phyloP scores from a whole-genome alignment of 1,284 basidiomycete species.

The Ustilago cynodontis region DNA sequence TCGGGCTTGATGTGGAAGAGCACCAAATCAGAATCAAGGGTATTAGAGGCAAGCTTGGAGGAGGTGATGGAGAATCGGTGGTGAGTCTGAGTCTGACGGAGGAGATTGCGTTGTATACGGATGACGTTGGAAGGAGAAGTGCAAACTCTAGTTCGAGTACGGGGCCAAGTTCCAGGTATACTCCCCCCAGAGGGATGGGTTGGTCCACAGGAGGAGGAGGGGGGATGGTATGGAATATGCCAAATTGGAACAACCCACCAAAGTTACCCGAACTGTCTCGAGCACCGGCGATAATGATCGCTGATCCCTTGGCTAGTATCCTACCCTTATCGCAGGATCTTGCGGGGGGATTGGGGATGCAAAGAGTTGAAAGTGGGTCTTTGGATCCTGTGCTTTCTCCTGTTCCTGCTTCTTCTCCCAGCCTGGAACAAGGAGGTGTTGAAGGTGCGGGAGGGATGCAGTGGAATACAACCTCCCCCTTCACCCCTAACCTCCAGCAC shows the following conservation, averaged over 20 bases:
- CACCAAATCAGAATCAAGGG: slow-evolving; percentile 6
- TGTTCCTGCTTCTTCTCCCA: background rate
- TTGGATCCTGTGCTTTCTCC: slow-evolving; percentile 28
- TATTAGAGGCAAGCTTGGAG: background rate
- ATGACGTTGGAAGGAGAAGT: slow-evolving; percentile 21
- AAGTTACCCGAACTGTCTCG: slow-evolving; percentile 20
- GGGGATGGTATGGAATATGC: slow-evolving; percentile 28
- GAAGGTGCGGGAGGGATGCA: background rate
- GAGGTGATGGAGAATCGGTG: slow-evolving; percentile 13
- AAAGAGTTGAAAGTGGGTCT: slow-evolving; percentile 30
- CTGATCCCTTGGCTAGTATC: slow-evolving; percentile 18
- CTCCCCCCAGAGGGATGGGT: background rate
- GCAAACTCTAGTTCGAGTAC: slow-evolving; percentile 9
- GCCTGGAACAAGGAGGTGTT: background rate
- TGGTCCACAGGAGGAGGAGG: background rate
- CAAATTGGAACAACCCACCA: slow-evolving; percentile 13
- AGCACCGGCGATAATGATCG: slow-evolving; percentile 31
- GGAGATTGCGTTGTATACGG: slow-evolving; percentile 44
- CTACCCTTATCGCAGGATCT: background rate
- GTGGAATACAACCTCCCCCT: slow-evolving; percentile 31
- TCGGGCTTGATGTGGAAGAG: slow-evolving; percentile 25
- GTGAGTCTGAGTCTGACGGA: slow-evolving; percentile 39
- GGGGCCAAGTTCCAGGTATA: background rate
- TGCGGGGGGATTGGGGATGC: slow-evolving; percentile 9
- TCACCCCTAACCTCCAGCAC: slow-evolving; percentile 6